Evolutionary conservation across 2,329 filamentous ascomycete genomes (phyloP), one percentile per base, ranked within the genome.

Genomic region (Neonectria magnoliae): DNA sequence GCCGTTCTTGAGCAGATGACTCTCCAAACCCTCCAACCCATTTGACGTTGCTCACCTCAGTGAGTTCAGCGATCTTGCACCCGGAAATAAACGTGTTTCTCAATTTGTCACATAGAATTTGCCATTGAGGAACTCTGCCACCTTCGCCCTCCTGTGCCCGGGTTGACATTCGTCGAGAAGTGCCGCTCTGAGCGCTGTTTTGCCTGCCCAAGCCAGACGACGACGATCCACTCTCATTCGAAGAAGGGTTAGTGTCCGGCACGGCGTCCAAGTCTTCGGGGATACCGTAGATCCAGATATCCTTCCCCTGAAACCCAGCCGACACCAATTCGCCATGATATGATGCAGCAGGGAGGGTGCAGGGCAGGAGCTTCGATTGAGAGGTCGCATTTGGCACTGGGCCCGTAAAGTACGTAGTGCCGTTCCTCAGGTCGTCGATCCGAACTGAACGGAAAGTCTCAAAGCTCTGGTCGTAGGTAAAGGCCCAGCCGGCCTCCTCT

Each of bases 251-350:
- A 61, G 57, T 81, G 78, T 87, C 84, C 2, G 87, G 83, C 20
- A 87, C 78, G 22, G 89, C 85, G 74, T 92, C 91, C 20, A 94
- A 80, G 70, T 92, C 88, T 72, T 91, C 88, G 1, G 93, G 92
- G 29, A 95, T 81, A 27, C 92, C 92, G 76, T 95, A 95, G 2
- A 95, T 78, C 91, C 92, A 95, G 5, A 96, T 81, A 25, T 93
- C 88, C 60, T 87, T 89, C 14, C 87, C 88, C 62, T 91, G 84
- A 69, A 94, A 94, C 1, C 91, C 92, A 11, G 92, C 87, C 18
- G 91, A 89, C 22, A 93, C 89, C 27, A 95, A 82, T 55, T 93
- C 90, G 16, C 92, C 92, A 62, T 85, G 83, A 60, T 85, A 85
- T n/a, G 88, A 91, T 2, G 90, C 86, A 3, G 91, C 85, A 11